Evolutionary conservation across 257 asterid species (phyloP).

Genomic region (Solanum piurae): DNA sequence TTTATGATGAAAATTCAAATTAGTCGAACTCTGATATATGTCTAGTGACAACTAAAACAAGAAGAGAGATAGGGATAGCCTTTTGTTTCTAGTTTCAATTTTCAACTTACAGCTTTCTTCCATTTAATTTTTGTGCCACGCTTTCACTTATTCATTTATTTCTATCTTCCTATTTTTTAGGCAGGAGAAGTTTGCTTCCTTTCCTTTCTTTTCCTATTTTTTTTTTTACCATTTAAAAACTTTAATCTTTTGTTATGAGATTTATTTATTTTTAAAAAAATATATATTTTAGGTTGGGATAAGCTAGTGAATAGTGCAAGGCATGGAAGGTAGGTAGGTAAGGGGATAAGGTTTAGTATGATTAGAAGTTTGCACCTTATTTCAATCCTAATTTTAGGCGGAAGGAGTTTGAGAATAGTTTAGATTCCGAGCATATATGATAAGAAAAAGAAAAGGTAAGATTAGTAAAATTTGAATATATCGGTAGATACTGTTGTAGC

Average conservation of each 20-base stretch:
- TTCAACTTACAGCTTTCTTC: not conserved
- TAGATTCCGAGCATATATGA: not conserved
- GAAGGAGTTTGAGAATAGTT: not conserved
- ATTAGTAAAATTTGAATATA: not conserved
- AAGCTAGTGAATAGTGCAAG: not conserved
- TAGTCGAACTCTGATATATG: not conserved
- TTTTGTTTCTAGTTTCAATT: not conserved
- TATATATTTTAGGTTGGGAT: not conserved
- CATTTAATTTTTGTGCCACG: constrained; percentile 19
- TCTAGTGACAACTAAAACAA: accelerated
- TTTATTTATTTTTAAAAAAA: too few relatives aligned
- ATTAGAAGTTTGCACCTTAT: not conserved
- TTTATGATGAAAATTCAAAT: not conserved
- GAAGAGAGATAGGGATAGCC: not conserved
- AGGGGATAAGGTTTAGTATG: not conserved
- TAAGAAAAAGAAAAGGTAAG: not conserved
- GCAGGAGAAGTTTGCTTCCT: constrained; percentile 6
- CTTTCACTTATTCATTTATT: not conserved
- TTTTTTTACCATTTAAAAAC: not conserved
- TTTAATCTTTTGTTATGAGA: not conserved
- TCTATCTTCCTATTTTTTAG: not conserved
- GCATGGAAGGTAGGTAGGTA: not conserved
- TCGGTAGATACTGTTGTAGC: not conserved
- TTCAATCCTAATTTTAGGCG: not conserved
- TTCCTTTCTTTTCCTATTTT: too few relatives aligned